phyloP scores from a whole-genome alignment of 495 filamentous ascomycete species.

The Saxispiralis lemnorum region DNA sequence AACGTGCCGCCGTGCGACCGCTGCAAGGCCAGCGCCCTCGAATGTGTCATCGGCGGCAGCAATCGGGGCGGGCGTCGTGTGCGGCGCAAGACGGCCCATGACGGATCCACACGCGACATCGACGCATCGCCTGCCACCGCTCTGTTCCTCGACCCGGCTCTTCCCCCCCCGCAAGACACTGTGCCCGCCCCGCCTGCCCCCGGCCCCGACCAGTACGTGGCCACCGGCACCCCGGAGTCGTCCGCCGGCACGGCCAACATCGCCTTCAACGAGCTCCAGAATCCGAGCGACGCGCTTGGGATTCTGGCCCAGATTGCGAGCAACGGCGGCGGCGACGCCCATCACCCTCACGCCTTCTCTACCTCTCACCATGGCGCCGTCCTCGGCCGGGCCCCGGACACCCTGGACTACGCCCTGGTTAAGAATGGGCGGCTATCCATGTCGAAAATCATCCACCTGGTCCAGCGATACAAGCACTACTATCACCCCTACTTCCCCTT shows the following conservation, averaged over 20 bases:
- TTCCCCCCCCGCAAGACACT: neutral
- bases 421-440: conserved; percentile 32
- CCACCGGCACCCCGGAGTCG: conserved; percentile 9
- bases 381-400: neutral
- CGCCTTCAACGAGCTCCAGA: conserved; percentile 27
- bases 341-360: neutral
- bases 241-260: conserved; percentile 21
- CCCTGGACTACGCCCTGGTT: conserved; percentile 33
- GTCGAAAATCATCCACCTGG: conserved; percentile 32
- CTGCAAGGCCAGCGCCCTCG: conserved; percentile 39
- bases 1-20: conserved; percentile 34
- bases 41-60: conserved; percentile 43
- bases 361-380: too few relatives aligned
- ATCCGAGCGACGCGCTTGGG: conserved; percentile 31
- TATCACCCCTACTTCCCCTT: conserved; percentile 49
- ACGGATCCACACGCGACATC: conserved; percentile 6
- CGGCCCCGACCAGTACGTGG: conserved; percentile 18
- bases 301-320: conserved; percentile 32
- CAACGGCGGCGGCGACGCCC: conserved; percentile 14
- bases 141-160: conserved; percentile 11
- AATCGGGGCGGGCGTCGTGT: conserved; percentile 46
- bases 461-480: conserved; percentile 35
- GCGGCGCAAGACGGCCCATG: conserved; percentile 25
- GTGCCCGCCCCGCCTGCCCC: neutral
- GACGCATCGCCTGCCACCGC: conserved; percentile 2